Evolutionary conservation across 768 basidiomycete genomes (phyloP), one percentile per base, ranked within the genome.

Genomic region (Vararia minispora): DNA sequence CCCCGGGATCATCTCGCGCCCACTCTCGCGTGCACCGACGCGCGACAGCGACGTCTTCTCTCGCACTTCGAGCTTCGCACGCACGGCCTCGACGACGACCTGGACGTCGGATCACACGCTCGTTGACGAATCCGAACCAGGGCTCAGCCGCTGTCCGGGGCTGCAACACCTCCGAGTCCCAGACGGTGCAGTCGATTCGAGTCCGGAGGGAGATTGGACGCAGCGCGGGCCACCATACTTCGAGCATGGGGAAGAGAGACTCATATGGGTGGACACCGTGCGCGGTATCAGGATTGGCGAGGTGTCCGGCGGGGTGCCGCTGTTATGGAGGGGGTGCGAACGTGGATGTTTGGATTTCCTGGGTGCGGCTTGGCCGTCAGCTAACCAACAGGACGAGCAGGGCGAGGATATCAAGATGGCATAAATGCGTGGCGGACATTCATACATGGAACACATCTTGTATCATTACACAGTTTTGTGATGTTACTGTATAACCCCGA

Each of bases 301-400:
- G 37, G 33, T 34, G 22, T 39, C 28, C n/a, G 45, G 42, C 6
- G 45, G 45, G 6, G 46, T 48, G 27, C 46, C 46, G 22, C 21
- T 48, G 23, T 28, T 48, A 18, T 48, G 46, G 46, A 44, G 46
- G 0, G 46, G 46, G 10, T 48, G 46, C n/a, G 33, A 34, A 28
- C 24, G 29, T 18, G 46, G 46, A 13, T 48, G 46, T 28, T 17
- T 48, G 28, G 9, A 20, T 26, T 48, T 48, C 28, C 38, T 48
- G 33, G 37, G 29, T 5, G 16, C 20, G 5, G 21, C 28, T n/a
- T n/a, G n/a, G n/a, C n/a, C n/a, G n/a, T n/a, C n/a, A n/a, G n/a
- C n/a, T n/a, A n/a, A n/a, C n/a, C n/a, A n/a, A n/a, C n/a, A n/a
- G n/a, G n/a, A n/a, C n/a, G n/a, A n/a, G n/a, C n/a, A n/a, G n/a